Conservation (phyloP, 306 rosid species). For the Pyrus pyrifolia region DNA sequence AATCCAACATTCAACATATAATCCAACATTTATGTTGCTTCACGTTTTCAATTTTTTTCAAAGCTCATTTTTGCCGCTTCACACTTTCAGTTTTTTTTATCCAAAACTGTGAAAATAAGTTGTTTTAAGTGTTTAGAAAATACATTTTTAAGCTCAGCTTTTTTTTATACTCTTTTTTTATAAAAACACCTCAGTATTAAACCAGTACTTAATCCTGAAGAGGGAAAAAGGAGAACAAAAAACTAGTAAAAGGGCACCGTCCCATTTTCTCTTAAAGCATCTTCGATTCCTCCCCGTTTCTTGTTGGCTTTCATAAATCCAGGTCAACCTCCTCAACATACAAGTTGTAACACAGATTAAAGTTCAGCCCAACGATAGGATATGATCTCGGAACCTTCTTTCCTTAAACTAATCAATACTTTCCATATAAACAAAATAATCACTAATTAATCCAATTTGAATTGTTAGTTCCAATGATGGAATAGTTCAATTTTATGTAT, state of each 20-base stretch:
- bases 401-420: neutral
- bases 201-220: neutral
- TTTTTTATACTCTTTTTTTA: no score
- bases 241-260: neutral
- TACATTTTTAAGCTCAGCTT: accelerated
- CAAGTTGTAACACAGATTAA: neutral
- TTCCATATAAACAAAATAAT: no score
- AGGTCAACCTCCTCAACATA: neutral
- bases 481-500: neutral
- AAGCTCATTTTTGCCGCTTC: no score
- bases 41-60: no score
- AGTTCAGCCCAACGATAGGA: neutral
- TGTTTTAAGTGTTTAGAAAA: no score
- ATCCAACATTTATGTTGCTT: no score
- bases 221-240: neutral
- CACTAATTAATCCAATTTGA: no score
- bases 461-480: neutral
- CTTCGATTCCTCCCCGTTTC: neutral
- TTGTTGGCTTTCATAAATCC: neutral
- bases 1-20: no score
- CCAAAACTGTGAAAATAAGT: no score
- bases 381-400: slow-evolving; percentile 4
- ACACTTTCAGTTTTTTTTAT: no score
- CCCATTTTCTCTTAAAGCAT: neutral
- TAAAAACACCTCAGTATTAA: no score